Conservation (phyloP, 2,329 filamentous ascomycete genomes). For the Talaromyces amestolkiae region DNA sequence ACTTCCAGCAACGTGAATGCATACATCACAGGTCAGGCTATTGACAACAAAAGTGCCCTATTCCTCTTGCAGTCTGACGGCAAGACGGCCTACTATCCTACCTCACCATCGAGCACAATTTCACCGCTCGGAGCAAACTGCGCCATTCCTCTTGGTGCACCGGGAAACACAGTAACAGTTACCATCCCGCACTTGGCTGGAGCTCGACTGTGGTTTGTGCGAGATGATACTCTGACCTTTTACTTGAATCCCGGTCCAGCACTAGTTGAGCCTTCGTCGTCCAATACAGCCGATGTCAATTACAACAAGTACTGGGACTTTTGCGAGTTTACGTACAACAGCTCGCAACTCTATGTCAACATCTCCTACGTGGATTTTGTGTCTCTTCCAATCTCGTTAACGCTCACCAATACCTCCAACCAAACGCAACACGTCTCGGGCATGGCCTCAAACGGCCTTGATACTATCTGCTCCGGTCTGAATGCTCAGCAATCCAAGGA, state of each 20-base stretch:
- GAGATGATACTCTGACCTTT: constrained; percentile 62
- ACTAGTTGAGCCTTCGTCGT: constrained; percentile 71
- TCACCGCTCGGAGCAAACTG: constrained; percentile 56
- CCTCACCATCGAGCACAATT: constrained; percentile 53
- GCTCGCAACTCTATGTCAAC: constrained; percentile 62
- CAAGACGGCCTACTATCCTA: constrained; percentile 62
- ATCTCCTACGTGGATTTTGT: constrained; percentile 77
- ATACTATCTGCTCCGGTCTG: constrained; percentile 55
- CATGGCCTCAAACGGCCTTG: constrained; percentile 57
- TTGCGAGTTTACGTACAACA: constrained; percentile 67
- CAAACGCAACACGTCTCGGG: constrained; percentile 55
- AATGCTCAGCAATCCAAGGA: constrained; percentile 56
- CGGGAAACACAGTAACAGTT: constrained; percentile 59
- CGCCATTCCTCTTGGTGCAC: constrained; percentile 62
- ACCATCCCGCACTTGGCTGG: constrained; percentile 69
- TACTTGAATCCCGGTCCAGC: constrained; percentile 68
- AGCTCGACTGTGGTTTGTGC: constrained; percentile 69
- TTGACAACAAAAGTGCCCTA: constrained; percentile 59
- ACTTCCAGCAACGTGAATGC: constrained; percentile 61
- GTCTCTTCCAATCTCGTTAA: constrained; percentile 59
- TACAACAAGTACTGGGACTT: constrained; percentile 64
- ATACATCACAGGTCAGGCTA: constrained; percentile 66
- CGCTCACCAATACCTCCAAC: constrained; percentile 46
- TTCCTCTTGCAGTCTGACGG: constrained; percentile 67
- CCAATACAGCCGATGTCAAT: constrained; percentile 63